These are phyloP conservation scores for Candida tammaniensis DNA, from an alignment of 805 yeast species.

Conservation along the genomic window DNA sequence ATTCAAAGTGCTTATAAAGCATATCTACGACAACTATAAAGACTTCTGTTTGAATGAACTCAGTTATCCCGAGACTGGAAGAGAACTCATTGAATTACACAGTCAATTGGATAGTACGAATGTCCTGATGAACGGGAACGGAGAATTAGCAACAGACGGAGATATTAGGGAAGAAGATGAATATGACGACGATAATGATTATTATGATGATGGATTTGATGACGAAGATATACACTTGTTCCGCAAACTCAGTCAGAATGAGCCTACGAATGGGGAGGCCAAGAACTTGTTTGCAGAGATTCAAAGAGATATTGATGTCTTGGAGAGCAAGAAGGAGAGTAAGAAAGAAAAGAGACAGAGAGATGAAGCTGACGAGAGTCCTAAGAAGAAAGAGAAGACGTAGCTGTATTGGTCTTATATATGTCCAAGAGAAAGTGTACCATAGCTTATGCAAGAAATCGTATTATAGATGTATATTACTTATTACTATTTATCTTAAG, in stretches of 20 bases:
- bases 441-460: too few relatives aligned
- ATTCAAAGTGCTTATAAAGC: slow-evolving; percentile 8
- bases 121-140: slow-evolving; percentile 1
- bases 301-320: slow-evolving; percentile 12
- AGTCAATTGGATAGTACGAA: slow-evolving; percentile 9
- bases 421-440: too few relatives aligned
- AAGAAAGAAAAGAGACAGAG: slow-evolving; percentile 16
- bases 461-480: too few relatives aligned
- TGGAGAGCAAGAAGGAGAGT: slow-evolving; percentile 1
- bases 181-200: slow-evolving; percentile 7
- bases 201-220: slow-evolving; percentile 5
- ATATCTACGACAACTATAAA: slow-evolving; percentile 30
- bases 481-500: too few relatives aligned
- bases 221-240: slow-evolving; percentile 8
- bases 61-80: slow-evolving; percentile 28
- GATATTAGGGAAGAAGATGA: slow-evolving; percentile 11
- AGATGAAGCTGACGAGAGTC: too few relatives aligned
- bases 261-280: slow-evolving; percentile 4
- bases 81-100: slow-evolving; percentile 16
- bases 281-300: slow-evolving; percentile 19
- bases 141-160: slow-evolving; percentile 10
- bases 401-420: too few relatives aligned
- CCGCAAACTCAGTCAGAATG: slow-evolving; percentile 6
- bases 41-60: slow-evolving; percentile 23
- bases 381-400: too few relatives aligned